A percentile compares a stretch with the other conserved stretches of the same genome.
These are phyloP conservation scores for Plectosphaerella cucumerina DNA, from an alignment of 2,329 filamentous ascomycete species.

Conservation along the genomic window DNA sequence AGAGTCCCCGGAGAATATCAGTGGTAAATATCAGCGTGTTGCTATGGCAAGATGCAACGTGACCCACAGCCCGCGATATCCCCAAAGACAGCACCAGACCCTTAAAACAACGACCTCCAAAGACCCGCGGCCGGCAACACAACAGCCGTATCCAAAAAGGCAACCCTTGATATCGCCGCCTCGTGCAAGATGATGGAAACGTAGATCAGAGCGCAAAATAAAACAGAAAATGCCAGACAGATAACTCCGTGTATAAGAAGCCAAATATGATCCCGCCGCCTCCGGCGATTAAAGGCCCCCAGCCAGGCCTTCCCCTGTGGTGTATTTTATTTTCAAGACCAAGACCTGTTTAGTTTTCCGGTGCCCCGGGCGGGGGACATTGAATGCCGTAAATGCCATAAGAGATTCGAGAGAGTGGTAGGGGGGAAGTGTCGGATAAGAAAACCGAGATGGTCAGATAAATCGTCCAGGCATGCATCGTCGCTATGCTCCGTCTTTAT, in stretches of 20 bases:
- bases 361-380: background rate
- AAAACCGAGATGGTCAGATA: background rate
- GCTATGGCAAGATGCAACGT: no score
- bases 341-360: slow-evolving; percentile 2
- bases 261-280: background rate
- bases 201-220: background rate
- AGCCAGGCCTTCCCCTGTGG: background rate
- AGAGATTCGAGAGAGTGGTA: slow-evolving; percentile 6
- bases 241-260: background rate
- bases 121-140: no score
- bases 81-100: no score
- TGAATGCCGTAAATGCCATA: background rate
- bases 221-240: background rate
- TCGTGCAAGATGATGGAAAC: background rate
- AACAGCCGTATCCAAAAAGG: no score
- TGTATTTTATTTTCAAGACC: background rate
- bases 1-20: no score
- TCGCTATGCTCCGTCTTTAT: slow-evolving; percentile 8
- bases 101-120: no score
- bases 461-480: background rate
- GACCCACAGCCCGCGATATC: no score
- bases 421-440: slow-evolving; percentile 5
- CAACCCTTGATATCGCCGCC: background rate
- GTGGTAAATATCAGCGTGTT: no score
- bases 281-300: background rate